Percentiles rank a stretch among this genome's conserved stretches.
Evolutionary conservation across 805 yeast species (phyloP).

Genomic region (Blastobotrys chiropterorum): DNA sequence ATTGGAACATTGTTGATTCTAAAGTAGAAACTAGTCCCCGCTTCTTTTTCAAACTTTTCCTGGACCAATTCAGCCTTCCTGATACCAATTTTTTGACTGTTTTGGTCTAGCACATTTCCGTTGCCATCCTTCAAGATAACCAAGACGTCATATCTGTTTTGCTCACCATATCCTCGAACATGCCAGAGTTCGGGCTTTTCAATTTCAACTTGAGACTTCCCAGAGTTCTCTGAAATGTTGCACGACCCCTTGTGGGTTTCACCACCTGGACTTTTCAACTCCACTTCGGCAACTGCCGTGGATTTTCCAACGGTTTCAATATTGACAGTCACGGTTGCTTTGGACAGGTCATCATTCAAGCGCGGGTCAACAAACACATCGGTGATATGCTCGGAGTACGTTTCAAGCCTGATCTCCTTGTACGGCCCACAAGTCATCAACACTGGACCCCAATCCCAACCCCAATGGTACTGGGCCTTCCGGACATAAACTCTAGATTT

Average conservation of each 20-base stretch:
- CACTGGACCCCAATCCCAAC: constrained; percentile 55
- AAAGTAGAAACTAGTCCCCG: constrained; percentile 41
- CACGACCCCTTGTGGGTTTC: background rate
- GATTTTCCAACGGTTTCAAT: constrained; percentile 6
- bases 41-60: constrained; percentile 28
- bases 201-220: constrained; percentile 14
- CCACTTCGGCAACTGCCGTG: constrained; percentile 5
- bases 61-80: constrained; percentile 37
- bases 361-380: constrained; percentile 20
- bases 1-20: constrained; percentile 37
- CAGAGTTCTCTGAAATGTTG: constrained; percentile 2
- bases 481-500: constrained; percentile 39
- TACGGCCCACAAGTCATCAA: constrained; percentile 42
- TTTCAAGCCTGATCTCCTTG: constrained; percentile 32
- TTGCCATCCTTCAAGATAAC: constrained; percentile 11
- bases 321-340: constrained; percentile 10
- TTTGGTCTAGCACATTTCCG: background rate
- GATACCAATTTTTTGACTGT: constrained; percentile 32
- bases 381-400: constrained; percentile 18
- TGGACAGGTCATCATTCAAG: constrained; percentile 12
- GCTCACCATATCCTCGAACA: constrained; percentile 37
- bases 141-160: constrained; percentile 29
- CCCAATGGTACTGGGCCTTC: constrained; percentile 49
- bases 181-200: constrained; percentile 37
- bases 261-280: constrained; percentile 13